Percentiles rank a stretch among this genome's conserved stretches.
Evolutionary conservation across 495 filamentous ascomycete genomes (phyloP).

Genomic region (Neurospora sp.): DNA sequence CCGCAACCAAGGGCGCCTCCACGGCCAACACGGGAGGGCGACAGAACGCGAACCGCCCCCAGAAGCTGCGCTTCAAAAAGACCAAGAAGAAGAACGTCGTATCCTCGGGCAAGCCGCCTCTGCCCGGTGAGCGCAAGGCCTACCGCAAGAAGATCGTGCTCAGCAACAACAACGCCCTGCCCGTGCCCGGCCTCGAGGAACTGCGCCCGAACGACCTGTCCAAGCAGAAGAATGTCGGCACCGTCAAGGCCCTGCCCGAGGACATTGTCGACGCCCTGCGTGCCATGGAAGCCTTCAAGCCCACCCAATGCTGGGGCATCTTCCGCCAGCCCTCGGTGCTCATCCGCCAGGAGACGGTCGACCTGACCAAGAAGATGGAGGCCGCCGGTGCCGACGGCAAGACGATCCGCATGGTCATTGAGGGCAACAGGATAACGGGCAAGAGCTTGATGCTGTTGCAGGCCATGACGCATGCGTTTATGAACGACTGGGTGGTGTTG

Average conservation of each 20-base stretch:
- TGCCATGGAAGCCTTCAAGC: constrained; percentile 78
- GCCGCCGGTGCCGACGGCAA: constrained; percentile 42
- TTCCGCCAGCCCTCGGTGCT: constrained; percentile 73
- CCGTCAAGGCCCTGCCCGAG: constrained; percentile 60
- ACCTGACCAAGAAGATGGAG: constrained; percentile 53
- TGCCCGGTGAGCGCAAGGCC: constrained; percentile 72
- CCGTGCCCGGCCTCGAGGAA: constrained; percentile 53
- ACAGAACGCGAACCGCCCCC: constrained; percentile 20
- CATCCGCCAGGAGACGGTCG: constrained; percentile 62
- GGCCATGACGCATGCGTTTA: constrained; percentile 68
- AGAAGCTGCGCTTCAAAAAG: constrained; percentile 30
- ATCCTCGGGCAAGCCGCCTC: constrained; percentile 40
- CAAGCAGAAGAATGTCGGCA: constrained; percentile 44
- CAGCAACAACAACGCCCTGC: constrained; percentile 85
- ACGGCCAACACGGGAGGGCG: constrained; percentile 14
- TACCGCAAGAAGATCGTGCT: constrained; percentile 80
- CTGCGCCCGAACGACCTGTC: constrained; percentile 46
- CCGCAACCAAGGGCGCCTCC: not conserved
- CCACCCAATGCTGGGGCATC: constrained; percentile 77
- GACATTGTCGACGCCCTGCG: constrained; percentile 66
- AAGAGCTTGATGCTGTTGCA: constrained; percentile 84
- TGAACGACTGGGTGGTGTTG: constrained; percentile 81
- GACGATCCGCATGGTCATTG: constrained; percentile 56
- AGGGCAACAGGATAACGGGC: constrained; percentile 62
- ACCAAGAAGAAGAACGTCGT: constrained; percentile 45